A percentile compares a stretch with the other conserved stretches of the same genome.
Evolutionary conservation across 106 monocot genomes (phyloP).

Genomic region (Allium cepa): DNA sequence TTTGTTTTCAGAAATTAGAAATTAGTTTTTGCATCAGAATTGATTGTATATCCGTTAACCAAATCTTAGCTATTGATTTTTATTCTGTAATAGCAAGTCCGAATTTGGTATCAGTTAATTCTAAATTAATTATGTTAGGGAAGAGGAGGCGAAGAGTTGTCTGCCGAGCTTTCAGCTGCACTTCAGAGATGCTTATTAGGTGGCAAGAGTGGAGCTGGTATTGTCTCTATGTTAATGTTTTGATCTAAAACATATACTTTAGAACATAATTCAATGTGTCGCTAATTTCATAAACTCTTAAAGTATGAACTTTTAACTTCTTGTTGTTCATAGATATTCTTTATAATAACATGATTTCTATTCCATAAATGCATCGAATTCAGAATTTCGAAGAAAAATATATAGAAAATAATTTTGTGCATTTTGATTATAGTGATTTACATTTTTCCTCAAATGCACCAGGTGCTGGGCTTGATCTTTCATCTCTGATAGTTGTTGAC

Average conservation of each 20-base stretch:
- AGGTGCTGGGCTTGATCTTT: slow-evolving; percentile 90
- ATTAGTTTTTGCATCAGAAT: too few relatives aligned
- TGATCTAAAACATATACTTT: too few relatives aligned
- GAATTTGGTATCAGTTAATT: neutral
- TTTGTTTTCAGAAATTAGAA: too few relatives aligned
- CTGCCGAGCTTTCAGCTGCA: slow-evolving; percentile 71
- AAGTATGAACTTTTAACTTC: too few relatives aligned
- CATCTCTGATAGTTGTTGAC: slow-evolving; percentile 72
- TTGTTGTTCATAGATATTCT: too few relatives aligned
- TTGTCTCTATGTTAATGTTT: neutral
- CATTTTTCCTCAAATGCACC: neutral
- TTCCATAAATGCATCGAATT: neutral
- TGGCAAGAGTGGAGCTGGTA: slow-evolving; percentile 79
- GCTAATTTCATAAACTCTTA: too few relatives aligned
- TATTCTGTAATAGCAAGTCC: neutral
- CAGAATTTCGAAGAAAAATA: neutral
- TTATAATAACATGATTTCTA: neutral
- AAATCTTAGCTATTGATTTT: too few relatives aligned
- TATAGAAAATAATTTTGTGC: neutral
- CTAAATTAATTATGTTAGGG: slow-evolving; percentile 33
- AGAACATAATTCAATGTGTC: too few relatives aligned
- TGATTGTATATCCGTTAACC: too few relatives aligned
- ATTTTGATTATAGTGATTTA: neutral
- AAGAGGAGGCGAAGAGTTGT: slow-evolving; percentile 82
- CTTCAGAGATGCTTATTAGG: slow-evolving; percentile 85